Percentiles rank a stretch among this genome's conserved stretches.
phyloP scores from a whole-genome alignment of 1,139 yeast species.

The Lodderomyces parapsilosis region DNA sequence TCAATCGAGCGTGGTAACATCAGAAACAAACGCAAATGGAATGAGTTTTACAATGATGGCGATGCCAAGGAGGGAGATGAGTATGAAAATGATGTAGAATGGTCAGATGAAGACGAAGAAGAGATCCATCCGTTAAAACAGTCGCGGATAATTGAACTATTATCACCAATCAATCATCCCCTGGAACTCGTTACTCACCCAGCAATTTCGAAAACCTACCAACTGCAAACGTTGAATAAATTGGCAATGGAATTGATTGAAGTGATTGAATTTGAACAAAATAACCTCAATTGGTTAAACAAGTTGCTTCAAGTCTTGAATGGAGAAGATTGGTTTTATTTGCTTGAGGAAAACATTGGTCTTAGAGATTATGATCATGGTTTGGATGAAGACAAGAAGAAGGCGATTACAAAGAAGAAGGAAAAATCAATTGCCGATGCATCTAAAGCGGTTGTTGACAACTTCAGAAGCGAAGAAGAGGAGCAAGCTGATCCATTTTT shows the following conservation, averaged over 20 bases:
- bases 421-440: neutral
- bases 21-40: slow-evolving; percentile 40
- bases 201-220: slow-evolving; percentile 65
- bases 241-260: slow-evolving; percentile 74
- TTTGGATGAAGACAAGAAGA: slow-evolving; percentile 30
- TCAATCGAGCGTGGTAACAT: slow-evolving; percentile 28
- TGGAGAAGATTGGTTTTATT: slow-evolving; percentile 79
- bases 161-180: slow-evolving; percentile 80
- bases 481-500: slow-evolving; percentile 39
- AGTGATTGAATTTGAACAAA: slow-evolving; percentile 77
- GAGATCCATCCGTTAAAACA: slow-evolving; percentile 36
- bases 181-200: slow-evolving; percentile 75
- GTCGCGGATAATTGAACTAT: slow-evolving; percentile 49
- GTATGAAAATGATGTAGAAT: slow-evolving; percentile 16
- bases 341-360: slow-evolving; percentile 62
- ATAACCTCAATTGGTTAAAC: slow-evolving; percentile 66
- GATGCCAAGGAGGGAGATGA: slow-evolving; percentile 28
- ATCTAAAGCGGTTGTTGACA: no score
- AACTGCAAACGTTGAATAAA: slow-evolving; percentile 45
- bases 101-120: slow-evolving; percentile 31
- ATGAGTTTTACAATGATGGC: slow-evolving; percentile 15
- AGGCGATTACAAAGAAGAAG: slow-evolving; percentile 5
- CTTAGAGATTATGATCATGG: slow-evolving; percentile 73
- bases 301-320: slow-evolving; percentile 73
- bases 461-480: slow-evolving; percentile 24